Evolutionary conservation across 495 filamentous ascomycete species (phyloP).

Genomic region (Lasiosphaeria hispida): DNA sequence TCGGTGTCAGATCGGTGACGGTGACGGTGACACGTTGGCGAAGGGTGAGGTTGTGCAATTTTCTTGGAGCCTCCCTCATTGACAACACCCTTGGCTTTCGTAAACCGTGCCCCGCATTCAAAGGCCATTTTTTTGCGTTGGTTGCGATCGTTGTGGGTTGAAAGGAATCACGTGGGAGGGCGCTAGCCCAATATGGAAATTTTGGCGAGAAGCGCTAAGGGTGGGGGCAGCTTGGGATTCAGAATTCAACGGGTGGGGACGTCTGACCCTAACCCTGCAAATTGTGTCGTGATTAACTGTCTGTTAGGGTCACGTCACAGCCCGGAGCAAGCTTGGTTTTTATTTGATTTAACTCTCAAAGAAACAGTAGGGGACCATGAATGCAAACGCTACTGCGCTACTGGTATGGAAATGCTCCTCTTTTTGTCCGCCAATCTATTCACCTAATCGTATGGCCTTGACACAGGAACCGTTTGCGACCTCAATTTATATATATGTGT

Average conservation of each 20-base stretch:
- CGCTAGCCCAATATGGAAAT: background rate
- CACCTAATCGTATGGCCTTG: too few relatives aligned
- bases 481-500: too few relatives aligned
- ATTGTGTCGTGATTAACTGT: too few relatives aligned
- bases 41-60: constrained; percentile 5
- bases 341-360: too few relatives aligned
- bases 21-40: constrained; percentile 8
- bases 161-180: constrained; percentile 8
- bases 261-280: too few relatives aligned
- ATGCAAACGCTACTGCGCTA: too few relatives aligned
- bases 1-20: constrained; percentile 10
- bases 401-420: too few relatives aligned
- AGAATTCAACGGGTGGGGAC: background rate
- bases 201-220: background rate
- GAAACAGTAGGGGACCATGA: too few relatives aligned
- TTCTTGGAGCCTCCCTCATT: constrained; percentile 2
- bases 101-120: constrained; percentile 9
- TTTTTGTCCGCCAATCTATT: too few relatives aligned
- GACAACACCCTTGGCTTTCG: constrained; percentile 2
- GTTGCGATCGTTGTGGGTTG: constrained; percentile 6
- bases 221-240: background rate
- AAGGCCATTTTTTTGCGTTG: constrained; percentile 9
- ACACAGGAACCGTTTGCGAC: too few relatives aligned
- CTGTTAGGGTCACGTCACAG: too few relatives aligned
- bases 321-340: too few relatives aligned